Evolutionary conservation across 2,329 filamentous ascomycete genomes (phyloP).

Genomic region (Dothidotthia symphoricarpi): DNA sequence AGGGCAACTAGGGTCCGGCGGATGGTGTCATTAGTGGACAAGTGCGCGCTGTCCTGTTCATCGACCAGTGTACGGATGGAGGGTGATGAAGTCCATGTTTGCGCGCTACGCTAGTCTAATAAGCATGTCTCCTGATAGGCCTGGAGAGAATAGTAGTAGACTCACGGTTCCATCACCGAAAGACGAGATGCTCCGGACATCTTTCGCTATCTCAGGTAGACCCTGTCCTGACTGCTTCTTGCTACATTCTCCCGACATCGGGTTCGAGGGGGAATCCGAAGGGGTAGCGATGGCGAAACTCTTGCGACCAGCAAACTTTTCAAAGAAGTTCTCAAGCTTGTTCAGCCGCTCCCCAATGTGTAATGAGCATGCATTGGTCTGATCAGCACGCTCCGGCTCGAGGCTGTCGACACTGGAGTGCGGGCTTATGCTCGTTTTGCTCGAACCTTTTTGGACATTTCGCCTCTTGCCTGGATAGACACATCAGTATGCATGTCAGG

Average conservation of each 20-base stretch:
- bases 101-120: conserved; percentile 26
- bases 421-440: conserved; percentile 14
- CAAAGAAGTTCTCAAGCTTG: conserved; percentile 39
- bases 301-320: conserved; percentile 38
- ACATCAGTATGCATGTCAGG: conserved; percentile 10
- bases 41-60: conserved; percentile 11
- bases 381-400: conserved; percentile 15
- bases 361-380: conserved; percentile 23
- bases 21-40: conserved; percentile 14
- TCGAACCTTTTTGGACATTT: conserved; percentile 19
- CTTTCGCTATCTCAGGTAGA: conserved; percentile 20
- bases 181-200: conserved; percentile 28
- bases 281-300: conserved; percentile 9
- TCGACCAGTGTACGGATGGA: conserved; percentile 25
- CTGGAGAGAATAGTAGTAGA: background rate
- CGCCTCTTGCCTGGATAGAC: conserved; percentile 32
- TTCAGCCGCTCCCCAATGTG: conserved; percentile 35
- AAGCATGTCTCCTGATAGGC: conserved; percentile 8
- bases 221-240: conserved; percentile 22
- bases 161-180: conserved; percentile 35
- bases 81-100: conserved; percentile 34
- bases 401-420: conserved; percentile 12
- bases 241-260: conserved; percentile 19
- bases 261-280: conserved; percentile 15
- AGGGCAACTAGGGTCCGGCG: conserved; percentile 27